These are phyloP conservation scores for Lyophyllum atratum DNA, from an alignment of 768 basidiomycete species.

Conservation along the genomic window DNA sequence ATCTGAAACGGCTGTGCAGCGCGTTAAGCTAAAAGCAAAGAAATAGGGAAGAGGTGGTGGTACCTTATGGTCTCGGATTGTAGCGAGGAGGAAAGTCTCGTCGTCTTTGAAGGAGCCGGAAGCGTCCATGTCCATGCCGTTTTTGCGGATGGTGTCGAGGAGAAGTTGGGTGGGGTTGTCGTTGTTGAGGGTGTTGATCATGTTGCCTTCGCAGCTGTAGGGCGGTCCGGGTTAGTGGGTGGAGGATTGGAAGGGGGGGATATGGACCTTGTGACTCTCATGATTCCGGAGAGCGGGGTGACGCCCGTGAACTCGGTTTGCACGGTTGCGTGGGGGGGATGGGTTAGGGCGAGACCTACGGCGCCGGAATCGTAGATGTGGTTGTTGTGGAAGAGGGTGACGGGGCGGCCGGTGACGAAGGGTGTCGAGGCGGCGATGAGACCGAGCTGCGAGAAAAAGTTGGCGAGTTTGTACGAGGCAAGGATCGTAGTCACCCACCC, in stretches of 20 bases:
- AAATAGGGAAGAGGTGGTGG: not conserved
- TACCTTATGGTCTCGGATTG: constrained; percentile 32
- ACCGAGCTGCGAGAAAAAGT: constrained; percentile 48
- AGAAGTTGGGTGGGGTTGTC: constrained; percentile 64
- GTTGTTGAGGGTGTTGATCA: constrained; percentile 59
- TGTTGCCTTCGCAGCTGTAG: constrained; percentile 68
- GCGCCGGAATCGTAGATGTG: constrained; percentile 64
- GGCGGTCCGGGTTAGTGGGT: not conserved
- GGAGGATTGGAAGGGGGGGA: not conserved
- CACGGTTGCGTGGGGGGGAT: constrained; percentile 3
- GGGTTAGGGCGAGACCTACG: constrained; percentile 59
- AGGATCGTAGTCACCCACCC: constrained; percentile 38
- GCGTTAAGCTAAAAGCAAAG: not conserved
- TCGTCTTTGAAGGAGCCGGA: constrained; percentile 49
- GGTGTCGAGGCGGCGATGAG: constrained; percentile 75
- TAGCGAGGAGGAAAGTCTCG: constrained; percentile 57
- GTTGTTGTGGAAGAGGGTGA: constrained; percentile 65
- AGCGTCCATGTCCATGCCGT: constrained; percentile 29
- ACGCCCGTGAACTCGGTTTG: constrained; percentile 41
- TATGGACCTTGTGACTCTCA: constrained; percentile 58
- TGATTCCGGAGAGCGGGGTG: constrained; percentile 40
- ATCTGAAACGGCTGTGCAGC: constrained; percentile 42
- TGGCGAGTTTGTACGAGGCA: not conserved
- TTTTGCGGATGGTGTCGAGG: constrained; percentile 49
- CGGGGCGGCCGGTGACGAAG: constrained; percentile 74